phyloP scores from a whole-genome alignment of 768 basidiomycete genomes.

The Calocera viscosa region DNA sequence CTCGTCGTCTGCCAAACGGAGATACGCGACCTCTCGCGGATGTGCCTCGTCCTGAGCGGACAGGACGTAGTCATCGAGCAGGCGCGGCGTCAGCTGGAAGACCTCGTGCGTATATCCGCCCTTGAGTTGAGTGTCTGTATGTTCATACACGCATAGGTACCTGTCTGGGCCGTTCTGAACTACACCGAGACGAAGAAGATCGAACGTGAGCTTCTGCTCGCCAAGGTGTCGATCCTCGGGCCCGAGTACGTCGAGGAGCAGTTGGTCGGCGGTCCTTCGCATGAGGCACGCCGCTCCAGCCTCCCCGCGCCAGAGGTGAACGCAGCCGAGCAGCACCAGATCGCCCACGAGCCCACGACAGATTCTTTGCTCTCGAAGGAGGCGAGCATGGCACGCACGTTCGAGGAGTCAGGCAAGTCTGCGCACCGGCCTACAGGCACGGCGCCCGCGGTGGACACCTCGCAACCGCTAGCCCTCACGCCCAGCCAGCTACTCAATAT shows the following conservation, averaged over 20 bases:
- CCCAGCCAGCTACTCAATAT: constrained; percentile 77
- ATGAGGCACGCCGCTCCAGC: constrained; percentile 48
- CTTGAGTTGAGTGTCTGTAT: no score
- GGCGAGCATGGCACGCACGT: constrained; percentile 29
- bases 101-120: constrained; percentile 52
- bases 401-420: constrained; percentile 37
- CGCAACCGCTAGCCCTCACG: constrained; percentile 36
- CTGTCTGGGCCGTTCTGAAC: constrained; percentile 98
- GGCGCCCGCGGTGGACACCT: constrained; percentile 28
- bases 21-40: constrained; percentile 88
- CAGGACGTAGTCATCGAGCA: constrained; percentile 98
- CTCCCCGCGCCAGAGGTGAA: constrained; percentile 17
- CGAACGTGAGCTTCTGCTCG: constrained; percentile 84
- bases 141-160: constrained; percentile 48
- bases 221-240: constrained; percentile 93
- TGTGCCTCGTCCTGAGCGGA: constrained; percentile 94
- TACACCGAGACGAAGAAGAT: constrained; percentile 89
- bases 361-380: neutral
- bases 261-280: constrained; percentile 70
- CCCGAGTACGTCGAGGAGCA: constrained; percentile 94
- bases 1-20: constrained; percentile 97
- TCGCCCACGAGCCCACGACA: constrained; percentile 19
- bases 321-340: constrained; percentile 17
- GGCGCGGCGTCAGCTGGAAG: constrained; percentile 87
- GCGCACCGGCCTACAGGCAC: constrained; percentile 31